These are phyloP conservation scores for Chlamydomonas reinhardtii DNA, from an alignment of 163 green algal species.

Conservation along the genomic window DNA sequence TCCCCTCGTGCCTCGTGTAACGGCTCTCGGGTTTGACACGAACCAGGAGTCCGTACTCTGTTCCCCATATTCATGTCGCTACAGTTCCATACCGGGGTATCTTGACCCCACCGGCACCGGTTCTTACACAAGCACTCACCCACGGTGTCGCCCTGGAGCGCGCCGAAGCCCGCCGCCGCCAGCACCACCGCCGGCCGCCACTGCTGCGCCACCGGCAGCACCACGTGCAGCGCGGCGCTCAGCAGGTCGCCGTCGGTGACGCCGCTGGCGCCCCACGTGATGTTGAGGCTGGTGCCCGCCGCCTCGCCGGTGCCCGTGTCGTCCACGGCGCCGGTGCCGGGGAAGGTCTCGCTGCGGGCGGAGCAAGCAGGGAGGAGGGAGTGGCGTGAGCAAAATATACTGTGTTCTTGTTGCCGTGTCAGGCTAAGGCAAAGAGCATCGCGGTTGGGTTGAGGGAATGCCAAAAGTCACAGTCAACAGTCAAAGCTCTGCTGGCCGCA, in stretches of 20 bases:
- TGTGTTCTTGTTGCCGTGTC: no score
- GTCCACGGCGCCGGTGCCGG: conserved; percentile 77
- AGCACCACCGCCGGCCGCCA: conserved; percentile 88
- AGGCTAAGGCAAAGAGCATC: no score
- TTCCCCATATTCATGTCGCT: no score
- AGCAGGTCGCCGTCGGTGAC: conserved; percentile 54
- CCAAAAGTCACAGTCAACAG: no score
- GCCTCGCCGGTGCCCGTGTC: conserved; percentile 69
- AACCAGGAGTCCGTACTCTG: no score
- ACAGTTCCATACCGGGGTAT: no score
- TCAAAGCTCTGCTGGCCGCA: no score
- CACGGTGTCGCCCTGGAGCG: conserved; percentile 72
- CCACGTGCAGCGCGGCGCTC: conserved; percentile 72
- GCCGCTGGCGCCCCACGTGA: conserved; percentile 69
- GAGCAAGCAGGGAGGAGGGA: neutral
- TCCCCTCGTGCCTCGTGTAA: no score
- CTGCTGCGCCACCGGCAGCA: conserved; percentile 79
- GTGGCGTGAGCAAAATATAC: neutral
- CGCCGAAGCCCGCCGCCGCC: conserved; percentile 89
- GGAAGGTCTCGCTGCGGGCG: conserved; percentile 78
- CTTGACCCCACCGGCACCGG: no score
- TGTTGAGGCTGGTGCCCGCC: conserved; percentile 86
- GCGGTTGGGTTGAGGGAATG: no score
- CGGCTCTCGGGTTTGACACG: no score
- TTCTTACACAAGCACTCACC: no score